Base-by-base conservation (phyloP, 2,329 filamentous ascomycete genomes). In the Zasmidium cellare region DNA sequence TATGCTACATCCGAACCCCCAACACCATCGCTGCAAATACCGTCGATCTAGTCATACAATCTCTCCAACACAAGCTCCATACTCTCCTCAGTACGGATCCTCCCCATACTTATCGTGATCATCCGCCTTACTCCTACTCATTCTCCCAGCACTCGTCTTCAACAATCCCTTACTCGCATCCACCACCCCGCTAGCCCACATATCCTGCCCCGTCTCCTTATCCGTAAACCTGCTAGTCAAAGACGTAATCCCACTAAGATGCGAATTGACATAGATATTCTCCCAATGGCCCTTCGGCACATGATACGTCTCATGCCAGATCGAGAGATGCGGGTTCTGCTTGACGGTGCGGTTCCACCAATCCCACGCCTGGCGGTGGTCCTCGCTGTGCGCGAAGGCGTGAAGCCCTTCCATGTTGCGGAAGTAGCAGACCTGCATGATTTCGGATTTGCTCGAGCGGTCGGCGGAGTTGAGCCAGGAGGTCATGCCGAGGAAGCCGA, bases 251-350 rank as follows among this genome's bases (percentile, higher is more conserved):
- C 74, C 69, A 1, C 65, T 70, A 0, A 70, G 70, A 56, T 75
- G 67, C 20, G 63, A 69, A 51, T 80, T 77, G 7, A 75, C 61
- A 63, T 84, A 84, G 20, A 85, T 73, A 1, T 73, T 78, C 76
- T 86, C 83, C 70, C 80, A 83, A 9, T 72, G 71, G 2, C 76
- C 2, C 71, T 51, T 69, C 1, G 76, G 75, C 3, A 79, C 77
- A 23, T 75, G 70, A 61, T 80, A 84, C 0, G 78, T 76, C 75
- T 86, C 83, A 65, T 86, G 83, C 59, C 75, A 84, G 61, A 85
- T 79, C 3, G 76, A 76, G 22, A 85, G 64, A 60, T 82, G 74
- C 23, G 66, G 63, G 44, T 72, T 60, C 23, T 75, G 65, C 46
- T 73, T 72, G 31, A 57, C 47, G 6, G 66, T 68, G 51, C 66